Base-by-base conservation (phyloP, 2,329 filamentous ascomycete genomes). In the Massarina eburnea region DNA sequence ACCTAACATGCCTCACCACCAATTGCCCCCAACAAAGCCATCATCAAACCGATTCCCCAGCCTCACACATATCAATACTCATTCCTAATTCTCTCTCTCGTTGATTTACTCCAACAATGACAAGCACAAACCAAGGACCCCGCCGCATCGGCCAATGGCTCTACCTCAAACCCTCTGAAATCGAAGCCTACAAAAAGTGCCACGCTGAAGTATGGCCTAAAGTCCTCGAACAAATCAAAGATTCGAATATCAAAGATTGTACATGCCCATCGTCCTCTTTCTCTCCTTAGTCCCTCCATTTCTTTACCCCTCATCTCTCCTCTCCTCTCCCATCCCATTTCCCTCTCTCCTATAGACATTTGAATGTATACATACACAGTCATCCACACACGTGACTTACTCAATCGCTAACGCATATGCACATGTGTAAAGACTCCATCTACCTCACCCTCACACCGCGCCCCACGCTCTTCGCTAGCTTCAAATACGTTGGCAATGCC, bases 161-260 rank as follows among this genome's bases (percentile, higher is more conserved):
- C 43, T 84, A 82, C 62, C 78, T 92, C 45, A 87, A 84, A 70
- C 81, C 82, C 10, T 81, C 86, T 52, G 80, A 75, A 50, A 73
- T 86, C 12, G 78, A 80, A 18, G 80, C 83, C 54, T 92, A 91
- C 73, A 91, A 89, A 67, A 78, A 84, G 58, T 84, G 82, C 51
- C 88, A 91, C 63, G 83, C 82, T 6, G 78, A 77, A 4, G 86
- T 90, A 1, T 92, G 88, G 88, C 87, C 87, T 5, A 85, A 88
- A 57, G 87, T 94, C 1, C 71, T 89, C 26, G 78, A 82, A 66
- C 85, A 90, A 71, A 91, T 92, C 61, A 83, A 84, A 64, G 81
- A 84, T 32, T 88, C 84, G 66, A 86, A 87, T 55, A 88, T 92
- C 47, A 73, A 77, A 49, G 88, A 92, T 62, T 92, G 64, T 66